Evolutionary conservation across 228 moss, liverwort and hornwort species (phyloP), one percentile per base, ranked within the genome.

Genomic region (Sphagnum magellanicum): DNA sequence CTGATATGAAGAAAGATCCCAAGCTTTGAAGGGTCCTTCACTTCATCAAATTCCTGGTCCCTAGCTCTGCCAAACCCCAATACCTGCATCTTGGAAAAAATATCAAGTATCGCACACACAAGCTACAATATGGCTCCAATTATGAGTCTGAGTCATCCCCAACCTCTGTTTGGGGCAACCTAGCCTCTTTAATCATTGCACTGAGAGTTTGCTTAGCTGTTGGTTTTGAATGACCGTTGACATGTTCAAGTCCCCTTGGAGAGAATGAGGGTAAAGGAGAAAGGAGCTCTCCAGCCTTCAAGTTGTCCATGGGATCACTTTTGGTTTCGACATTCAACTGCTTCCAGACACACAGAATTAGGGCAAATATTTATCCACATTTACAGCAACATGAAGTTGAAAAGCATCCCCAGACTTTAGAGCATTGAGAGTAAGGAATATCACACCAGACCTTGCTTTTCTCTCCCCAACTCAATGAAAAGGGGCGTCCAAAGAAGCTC

Each of bases 381-480:
- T 8, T 8, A 14, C 61, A 62, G 61, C 16, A 16, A 8, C 8
- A 3, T 46, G 8, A 62, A 62, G 61, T 16, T 8, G 15, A 14
- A 14, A 7, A 47, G 4, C 16, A 16, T 62, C 9, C 13, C 14
- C 58, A 58, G 58, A 3, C 10, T 14, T 58, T 10, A 58, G 58
- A 14, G 14, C 58, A 58, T 9, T 10, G 10, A 58, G 7, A 48
- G 58, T 52, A 47, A 8, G 64, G 17, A 11, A 16, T n/a, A 32
- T n/a, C 6, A 63, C 46, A 32, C 15, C 15, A 59, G 75, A 89
- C 91, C 91, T 87, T 92, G 67, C 76, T 80, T 81, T 70, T 89
- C 70, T 89, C 91, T 75, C 84, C 81, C 83, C 80, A 76, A 63
- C 72, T 76, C 53, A 80, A 76, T 62, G 79, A 77, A 72, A 86